phyloP scores from a whole-genome alignment of 495 filamentous ascomycete species.

The Lentithecium fluviatile region DNA sequence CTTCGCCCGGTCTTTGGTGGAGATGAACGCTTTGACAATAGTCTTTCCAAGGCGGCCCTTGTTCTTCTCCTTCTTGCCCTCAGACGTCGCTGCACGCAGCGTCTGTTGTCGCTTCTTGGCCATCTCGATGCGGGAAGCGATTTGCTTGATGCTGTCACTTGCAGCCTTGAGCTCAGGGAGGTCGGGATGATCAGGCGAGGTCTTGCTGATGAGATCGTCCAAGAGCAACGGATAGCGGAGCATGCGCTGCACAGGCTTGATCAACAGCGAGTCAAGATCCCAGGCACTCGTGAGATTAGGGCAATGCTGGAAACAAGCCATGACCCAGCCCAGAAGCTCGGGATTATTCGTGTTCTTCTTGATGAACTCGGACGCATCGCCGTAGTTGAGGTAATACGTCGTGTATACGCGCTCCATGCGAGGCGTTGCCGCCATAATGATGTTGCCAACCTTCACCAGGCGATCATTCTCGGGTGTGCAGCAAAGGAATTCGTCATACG shows the following conservation, averaged over 20 bases:
- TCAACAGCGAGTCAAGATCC: slow-evolving; percentile 88
- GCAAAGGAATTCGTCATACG: slow-evolving; percentile 7
- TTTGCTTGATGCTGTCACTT: slow-evolving; percentile 60
- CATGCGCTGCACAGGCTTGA: slow-evolving; percentile 92
- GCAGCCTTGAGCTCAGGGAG: slow-evolving; percentile 63
- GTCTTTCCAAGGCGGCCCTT: slow-evolving; percentile 40
- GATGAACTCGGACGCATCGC: slow-evolving; percentile 76
- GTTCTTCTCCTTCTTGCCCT: slow-evolving; percentile 86
- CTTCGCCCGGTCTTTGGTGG: slow-evolving; percentile 74
- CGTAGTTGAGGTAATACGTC: slow-evolving; percentile 82
- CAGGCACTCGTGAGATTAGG: slow-evolving; percentile 87
- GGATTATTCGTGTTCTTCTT: slow-evolving; percentile 58
- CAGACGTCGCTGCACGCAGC: slow-evolving; percentile 80
- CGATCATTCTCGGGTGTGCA: slow-evolving; percentile 67
- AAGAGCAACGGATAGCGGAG: slow-evolving; percentile 89
- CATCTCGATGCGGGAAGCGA: slow-evolving; percentile 84
- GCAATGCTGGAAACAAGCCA: slow-evolving; percentile 84
- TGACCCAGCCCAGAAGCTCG: slow-evolving; percentile 83
- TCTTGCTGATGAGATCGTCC: slow-evolving; percentile 70
- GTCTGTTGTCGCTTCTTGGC: slow-evolving; percentile 87
- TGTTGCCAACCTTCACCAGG: slow-evolving; percentile 72
- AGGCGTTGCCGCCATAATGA: slow-evolving; percentile 69
- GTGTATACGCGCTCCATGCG: slow-evolving; percentile 83
- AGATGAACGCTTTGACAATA: slow-evolving; percentile 81
- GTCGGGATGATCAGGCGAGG: slow-evolving; percentile 80